Evolutionary conservation across 2,329 filamentous ascomycete genomes (phyloP), one percentile per base, ranked within the genome.

Genomic region (Apiospora kogelbergensis): DNA sequence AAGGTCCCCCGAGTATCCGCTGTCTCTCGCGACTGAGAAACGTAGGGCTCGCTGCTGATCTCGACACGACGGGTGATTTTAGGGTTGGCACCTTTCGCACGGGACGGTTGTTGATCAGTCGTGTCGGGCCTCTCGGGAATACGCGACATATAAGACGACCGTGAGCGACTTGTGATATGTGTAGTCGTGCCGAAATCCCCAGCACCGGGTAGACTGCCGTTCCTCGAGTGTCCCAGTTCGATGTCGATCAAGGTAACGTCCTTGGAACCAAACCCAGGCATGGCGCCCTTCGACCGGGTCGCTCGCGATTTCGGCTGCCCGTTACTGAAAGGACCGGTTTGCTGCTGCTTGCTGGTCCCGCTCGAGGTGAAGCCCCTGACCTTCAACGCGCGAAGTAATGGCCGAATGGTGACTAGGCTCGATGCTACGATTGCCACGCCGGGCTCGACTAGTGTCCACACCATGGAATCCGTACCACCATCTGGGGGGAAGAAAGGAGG

Each of bases 391-490:
- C 85, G 84, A 44, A 88, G 81, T 0, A 88, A 80, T 4, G 86
- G 86, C 2, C 86, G 83, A 41, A 88, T 85, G 6, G 86, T 88
- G 26, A 84, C 84, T 13, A 88, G 78, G 70, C 84, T 86, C 1
- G 86, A 83, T 15, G 86, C 86, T 33, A 84, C 76, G 63, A 88
- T 88, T 69, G 85, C 86, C 26, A 88, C 82, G 6, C 85, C 86
- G 1, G 86, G 85, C 73, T 88, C 86, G 67, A 88, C 79, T n/a
- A 88, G 77, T 11, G 85, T 88, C 86, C 86, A 88, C 7, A 88
- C 80, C 82, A 86, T 85, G 44, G 85, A 82, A 70, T 86, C 80
- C 4, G 85, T 88, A 26, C 81, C 84, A 67, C 81, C 80, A 74
- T 81, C 84, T 86, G 22, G n/a, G 15, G 26, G 20, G 13, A 13